A percentile compares a stretch with the other conserved stretches of the same genome.
Conservation (phyloP, 2,329 filamentous ascomycete genomes). For the Alternaria hordeiaustralica region DNA sequence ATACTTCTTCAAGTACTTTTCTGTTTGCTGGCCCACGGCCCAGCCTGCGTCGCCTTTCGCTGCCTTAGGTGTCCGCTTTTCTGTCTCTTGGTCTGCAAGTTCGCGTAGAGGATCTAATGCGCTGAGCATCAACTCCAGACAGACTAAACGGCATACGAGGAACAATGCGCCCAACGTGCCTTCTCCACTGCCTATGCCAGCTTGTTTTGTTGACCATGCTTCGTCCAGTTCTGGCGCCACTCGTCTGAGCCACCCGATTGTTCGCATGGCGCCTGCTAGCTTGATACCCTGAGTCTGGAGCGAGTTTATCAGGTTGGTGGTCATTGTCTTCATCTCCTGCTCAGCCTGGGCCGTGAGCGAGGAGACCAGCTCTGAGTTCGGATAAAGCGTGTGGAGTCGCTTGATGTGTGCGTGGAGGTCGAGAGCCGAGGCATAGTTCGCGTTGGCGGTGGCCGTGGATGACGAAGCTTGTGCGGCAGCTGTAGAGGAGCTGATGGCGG, state of each 20-base stretch:
- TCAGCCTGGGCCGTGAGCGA: conserved; percentile 81
- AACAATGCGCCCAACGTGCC: conserved; percentile 82
- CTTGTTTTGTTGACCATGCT: conserved; percentile 37
- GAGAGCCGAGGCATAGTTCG: conserved; percentile 86
- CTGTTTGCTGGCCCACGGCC: conserved; percentile 86
- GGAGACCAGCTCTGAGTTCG: conserved; percentile 74
- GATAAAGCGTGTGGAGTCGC: conserved; percentile 81
- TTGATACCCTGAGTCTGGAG: conserved; percentile 82
- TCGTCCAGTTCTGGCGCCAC: conserved; percentile 80
- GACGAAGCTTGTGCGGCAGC: conserved; percentile 54
- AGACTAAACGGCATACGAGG: conserved; percentile 82
- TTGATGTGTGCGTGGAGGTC: conserved; percentile 95
- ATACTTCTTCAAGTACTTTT: conserved; percentile 91
- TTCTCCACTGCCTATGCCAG: conserved; percentile 54
- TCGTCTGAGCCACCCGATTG: conserved; percentile 86
- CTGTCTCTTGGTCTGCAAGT: conserved; percentile 84
- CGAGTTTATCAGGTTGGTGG: conserved; percentile 78
- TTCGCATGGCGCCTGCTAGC: conserved; percentile 87
- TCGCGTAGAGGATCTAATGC: conserved; percentile 86
- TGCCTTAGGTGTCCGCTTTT: conserved; percentile 47
- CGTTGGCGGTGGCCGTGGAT: conserved; percentile 51
- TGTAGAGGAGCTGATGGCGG: conserved; percentile 69
- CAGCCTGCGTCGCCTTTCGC: conserved; percentile 56
- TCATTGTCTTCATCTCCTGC: conserved; percentile 86
- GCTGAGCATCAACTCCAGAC: conserved; percentile 77